Percentiles rank a stretch among this genome's conserved stretches.
These are phyloP conservation scores for Rhodotorula toruloides DNA, from an alignment of 768 basidiomycete species.

Conservation along the genomic window DNA sequence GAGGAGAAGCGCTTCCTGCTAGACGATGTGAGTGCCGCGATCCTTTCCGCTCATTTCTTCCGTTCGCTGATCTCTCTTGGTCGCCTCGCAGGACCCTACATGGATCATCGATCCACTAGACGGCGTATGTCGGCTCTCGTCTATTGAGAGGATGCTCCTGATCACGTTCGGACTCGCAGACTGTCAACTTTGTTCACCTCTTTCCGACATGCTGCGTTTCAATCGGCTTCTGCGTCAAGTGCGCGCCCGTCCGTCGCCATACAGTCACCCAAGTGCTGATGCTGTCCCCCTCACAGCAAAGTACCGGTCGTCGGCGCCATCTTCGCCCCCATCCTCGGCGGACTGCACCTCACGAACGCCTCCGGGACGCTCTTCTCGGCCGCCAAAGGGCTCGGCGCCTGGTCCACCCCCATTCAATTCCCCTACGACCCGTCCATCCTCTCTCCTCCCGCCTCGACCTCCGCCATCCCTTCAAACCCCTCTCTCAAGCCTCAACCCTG, in stretches of 20 bases:
- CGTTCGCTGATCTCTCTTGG: neutral
- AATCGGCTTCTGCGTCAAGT: conserved; percentile 41
- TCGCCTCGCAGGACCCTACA: conserved; percentile 25
- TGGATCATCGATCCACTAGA: conserved; percentile 43
- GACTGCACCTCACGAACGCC: conserved; percentile 37
- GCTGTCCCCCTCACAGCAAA: conserved; percentile 18
- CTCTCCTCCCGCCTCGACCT: neutral
- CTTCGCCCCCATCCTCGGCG: conserved; percentile 38
- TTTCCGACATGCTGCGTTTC: conserved; percentile 40
- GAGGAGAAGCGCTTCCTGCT: conserved; percentile 42
- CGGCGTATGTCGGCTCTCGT: conserved; percentile 5
- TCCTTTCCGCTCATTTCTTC: no score
- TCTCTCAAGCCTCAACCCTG: conserved; percentile 13
- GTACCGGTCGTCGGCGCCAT: conserved; percentile 40
- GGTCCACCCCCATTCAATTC: conserved; percentile 39
- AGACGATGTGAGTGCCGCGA: conserved; percentile 26
- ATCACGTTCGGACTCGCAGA: conserved; percentile 8
- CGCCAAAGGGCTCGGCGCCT: conserved; percentile 32
- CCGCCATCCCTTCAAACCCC: neutral
- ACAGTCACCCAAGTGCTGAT: no score
- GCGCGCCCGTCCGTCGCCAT: neutral
- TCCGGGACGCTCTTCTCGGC: conserved; percentile 39
- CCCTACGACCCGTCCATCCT: conserved; percentile 20
- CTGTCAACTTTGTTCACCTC: conserved; percentile 43
- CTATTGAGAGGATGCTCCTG: neutral